phyloP scores from a whole-genome alignment of 306 rosid genomes.

The Biancaea sappan region DNA sequence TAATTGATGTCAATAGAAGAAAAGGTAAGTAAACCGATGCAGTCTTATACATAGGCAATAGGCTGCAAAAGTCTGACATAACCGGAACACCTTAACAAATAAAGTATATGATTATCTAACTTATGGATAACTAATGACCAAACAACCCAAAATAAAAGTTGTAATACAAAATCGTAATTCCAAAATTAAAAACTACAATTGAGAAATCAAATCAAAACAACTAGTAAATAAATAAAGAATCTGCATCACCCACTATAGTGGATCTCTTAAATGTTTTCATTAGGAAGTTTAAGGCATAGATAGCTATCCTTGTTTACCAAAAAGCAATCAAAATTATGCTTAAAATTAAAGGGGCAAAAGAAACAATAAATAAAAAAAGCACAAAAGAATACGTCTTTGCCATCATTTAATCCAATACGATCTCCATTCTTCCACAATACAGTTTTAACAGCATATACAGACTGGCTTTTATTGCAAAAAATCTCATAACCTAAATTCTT shows the following conservation, averaged over 20 bases:
- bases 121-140: not conserved
- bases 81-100: not conserved
- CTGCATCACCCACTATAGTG: not conserved
- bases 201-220: not conserved
- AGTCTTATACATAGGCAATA: not conserved
- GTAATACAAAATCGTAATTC: not conserved
- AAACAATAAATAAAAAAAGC: not conserved
- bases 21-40: not conserved
- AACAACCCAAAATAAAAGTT: not conserved
- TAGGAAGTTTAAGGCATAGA: not conserved
- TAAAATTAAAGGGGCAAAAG: not conserved
- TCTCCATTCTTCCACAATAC: constrained; percentile 16
- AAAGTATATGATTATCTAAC: not conserved
- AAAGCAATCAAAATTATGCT: not conserved
- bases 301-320: not conserved
- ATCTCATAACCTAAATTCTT: constrained; percentile 10
- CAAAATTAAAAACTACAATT: not conserved
- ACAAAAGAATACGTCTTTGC: not conserved
- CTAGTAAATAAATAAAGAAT: not conserved
- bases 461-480: not conserved
- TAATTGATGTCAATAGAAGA: not conserved
- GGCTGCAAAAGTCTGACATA: not conserved
- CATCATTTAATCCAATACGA: not conserved
- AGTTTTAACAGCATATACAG: constrained; percentile 16
- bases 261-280: not conserved